phyloP scores from a whole-genome alignment of 345 rosid genomes.

The Rhodamnia argentea region DNA sequence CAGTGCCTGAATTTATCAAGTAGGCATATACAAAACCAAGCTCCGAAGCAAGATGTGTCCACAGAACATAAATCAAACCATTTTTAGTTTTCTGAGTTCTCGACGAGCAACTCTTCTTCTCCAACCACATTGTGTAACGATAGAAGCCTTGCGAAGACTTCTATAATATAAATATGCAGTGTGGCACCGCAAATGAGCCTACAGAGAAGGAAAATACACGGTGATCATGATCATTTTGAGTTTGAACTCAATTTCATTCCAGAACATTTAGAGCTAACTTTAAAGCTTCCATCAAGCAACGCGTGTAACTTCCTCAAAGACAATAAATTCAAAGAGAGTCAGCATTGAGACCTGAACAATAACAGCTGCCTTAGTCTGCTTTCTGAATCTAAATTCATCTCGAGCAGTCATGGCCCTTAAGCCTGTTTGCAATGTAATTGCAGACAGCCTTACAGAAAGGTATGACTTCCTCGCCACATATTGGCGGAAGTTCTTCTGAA shows the following conservation, averaged over 20 bases:
- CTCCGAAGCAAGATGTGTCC: not conserved
- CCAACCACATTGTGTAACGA: constrained; percentile 91
- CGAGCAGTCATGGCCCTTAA: constrained; percentile 94
- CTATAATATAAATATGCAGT: constrained; percentile 59
- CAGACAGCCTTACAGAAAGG: constrained; percentile 36
- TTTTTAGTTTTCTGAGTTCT: constrained; percentile 84
- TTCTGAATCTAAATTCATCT: constrained; percentile 85
- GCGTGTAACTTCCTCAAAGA: not conserved
- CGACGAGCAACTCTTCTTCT: constrained; percentile 85
- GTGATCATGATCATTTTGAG: not conserved
- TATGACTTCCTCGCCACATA: constrained; percentile 62
- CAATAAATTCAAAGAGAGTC: constrained; percentile 7
- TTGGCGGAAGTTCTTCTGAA: constrained; percentile 76
- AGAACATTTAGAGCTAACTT: not conserved
- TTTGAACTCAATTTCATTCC: not conserved
- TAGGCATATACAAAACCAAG: not conserved
- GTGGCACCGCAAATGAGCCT: constrained; percentile 77
- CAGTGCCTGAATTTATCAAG: not conserved
- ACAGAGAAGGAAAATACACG: constrained; percentile 10
- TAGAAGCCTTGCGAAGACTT: constrained; percentile 75
- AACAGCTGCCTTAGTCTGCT: constrained; percentile 86
- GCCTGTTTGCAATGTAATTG: constrained; percentile 69
- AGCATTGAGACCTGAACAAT: constrained; percentile 57
- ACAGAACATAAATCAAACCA: constrained; percentile 39
- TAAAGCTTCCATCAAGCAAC: not conserved